Percentiles rank a stretch among this genome's conserved stretches.
phyloP scores from a whole-genome alignment of 2,329 filamentous ascomycete species.

The Talaromyces sp. region DNA sequence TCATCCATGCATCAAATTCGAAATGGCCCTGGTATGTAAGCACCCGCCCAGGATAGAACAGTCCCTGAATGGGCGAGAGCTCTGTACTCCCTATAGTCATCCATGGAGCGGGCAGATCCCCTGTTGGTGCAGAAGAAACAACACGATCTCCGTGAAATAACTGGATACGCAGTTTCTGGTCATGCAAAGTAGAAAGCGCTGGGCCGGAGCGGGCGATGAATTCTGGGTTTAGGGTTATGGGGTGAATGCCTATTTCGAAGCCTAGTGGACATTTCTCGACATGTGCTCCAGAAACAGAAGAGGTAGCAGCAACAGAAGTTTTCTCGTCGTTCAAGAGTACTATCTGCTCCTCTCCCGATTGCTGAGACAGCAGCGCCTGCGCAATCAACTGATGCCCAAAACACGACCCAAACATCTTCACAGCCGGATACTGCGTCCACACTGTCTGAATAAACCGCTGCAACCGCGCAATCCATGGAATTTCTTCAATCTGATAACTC shows the following conservation, averaged over 20 bases:
- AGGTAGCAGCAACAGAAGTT: neutral
- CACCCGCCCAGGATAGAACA: conserved; percentile 23
- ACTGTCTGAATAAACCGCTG: conserved; percentile 21
- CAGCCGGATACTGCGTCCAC: conserved; percentile 20
- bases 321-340: neutral
- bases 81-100: conserved; percentile 23
- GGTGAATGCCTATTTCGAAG: conserved; percentile 25
- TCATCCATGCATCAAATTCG: conserved; percentile 24
- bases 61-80: conserved; percentile 22
- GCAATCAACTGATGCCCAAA: conserved; percentile 29
- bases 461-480: conserved; percentile 24
- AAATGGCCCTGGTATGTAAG: conserved; percentile 29
- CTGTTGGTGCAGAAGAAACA: conserved; percentile 7
- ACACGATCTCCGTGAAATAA: conserved; percentile 30
- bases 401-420: conserved; percentile 29
- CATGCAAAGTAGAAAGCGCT: neutral
- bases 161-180: conserved; percentile 22
- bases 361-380: conserved; percentile 16
- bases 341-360: neutral
- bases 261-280: conserved; percentile 19
- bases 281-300: neutral
- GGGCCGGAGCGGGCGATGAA: conserved; percentile 16
- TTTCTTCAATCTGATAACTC: conserved; percentile 17
- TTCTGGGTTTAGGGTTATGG: conserved; percentile 16
- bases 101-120: conserved; percentile 19